These are phyloP conservation scores for Sugiyamaella neomexicana DNA, from an alignment of 1,139 yeast species.

Conservation along the genomic window DNA sequence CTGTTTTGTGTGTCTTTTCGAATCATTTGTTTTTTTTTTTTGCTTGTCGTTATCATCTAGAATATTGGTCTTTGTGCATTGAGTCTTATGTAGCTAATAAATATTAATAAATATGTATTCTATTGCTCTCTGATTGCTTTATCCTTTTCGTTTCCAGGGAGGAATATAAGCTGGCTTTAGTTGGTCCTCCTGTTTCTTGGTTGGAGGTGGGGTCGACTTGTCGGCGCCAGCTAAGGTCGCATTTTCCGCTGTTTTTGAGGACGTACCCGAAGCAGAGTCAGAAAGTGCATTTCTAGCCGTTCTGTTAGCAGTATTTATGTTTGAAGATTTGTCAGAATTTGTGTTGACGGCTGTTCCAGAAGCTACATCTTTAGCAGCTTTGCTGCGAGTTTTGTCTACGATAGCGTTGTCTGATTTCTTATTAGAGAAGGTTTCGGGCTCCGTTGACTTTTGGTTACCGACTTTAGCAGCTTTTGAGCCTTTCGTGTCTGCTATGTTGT, in stretches of 20 bases:
- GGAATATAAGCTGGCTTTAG: constrained; percentile 24
- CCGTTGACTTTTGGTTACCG: not conserved
- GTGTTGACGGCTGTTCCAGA: too few relatives aligned
- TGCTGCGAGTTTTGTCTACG: not conserved
- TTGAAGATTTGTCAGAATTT: too few relatives aligned
- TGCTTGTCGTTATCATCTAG: not conserved
- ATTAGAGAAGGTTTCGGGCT: not conserved
- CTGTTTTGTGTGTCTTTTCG: not conserved
- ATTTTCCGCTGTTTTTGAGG: not conserved
- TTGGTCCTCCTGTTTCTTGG: not conserved
- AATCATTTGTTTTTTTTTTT: not conserved
- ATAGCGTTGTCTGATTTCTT: not conserved
- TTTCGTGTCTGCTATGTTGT: not conserved
- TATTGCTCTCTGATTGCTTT: not conserved
- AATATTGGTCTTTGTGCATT: not conserved
- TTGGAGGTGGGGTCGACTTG: not conserved
- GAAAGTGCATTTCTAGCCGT: too few relatives aligned
- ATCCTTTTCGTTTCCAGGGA: constrained; percentile 27
- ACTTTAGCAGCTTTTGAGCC: not conserved
- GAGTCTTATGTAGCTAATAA: too few relatives aligned
- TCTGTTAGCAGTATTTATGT: too few relatives aligned
- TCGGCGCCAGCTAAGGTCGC: not conserved
- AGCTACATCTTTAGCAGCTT: too few relatives aligned
- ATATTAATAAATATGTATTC: too few relatives aligned
- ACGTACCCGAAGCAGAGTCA: too few relatives aligned